phyloP scores from a whole-genome alignment of 2,329 filamentous ascomycete species.

The Paraphaeosphaeria sporulosa region DNA sequence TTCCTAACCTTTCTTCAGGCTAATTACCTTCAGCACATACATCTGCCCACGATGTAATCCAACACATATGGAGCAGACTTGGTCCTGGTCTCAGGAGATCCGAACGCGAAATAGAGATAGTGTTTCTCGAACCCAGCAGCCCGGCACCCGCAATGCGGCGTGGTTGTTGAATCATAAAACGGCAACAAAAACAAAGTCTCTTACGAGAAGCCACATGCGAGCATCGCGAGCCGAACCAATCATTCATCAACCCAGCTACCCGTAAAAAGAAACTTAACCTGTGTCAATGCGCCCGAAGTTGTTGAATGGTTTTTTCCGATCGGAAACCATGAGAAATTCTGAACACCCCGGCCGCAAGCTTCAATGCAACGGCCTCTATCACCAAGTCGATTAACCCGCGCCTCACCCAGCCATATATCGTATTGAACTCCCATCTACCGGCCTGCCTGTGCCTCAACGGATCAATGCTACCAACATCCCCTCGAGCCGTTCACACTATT shows the following conservation, averaged over 20 bases:
- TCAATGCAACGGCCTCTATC: background rate
- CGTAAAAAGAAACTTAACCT: background rate
- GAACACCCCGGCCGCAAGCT: background rate
- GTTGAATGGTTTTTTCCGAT: too few relatives aligned
- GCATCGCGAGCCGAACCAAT: too few relatives aligned
- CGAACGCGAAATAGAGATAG: background rate
- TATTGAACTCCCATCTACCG: too few relatives aligned
- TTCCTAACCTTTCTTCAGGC: background rate
- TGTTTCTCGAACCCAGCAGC: background rate
- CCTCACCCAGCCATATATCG: too few relatives aligned
- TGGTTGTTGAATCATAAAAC: background rate
- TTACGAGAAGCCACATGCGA: too few relatives aligned
- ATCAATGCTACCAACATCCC: background rate
- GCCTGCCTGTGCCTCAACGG: background rate
- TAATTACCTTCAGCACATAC: background rate
- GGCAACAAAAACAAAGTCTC: too few relatives aligned
- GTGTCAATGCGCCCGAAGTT: too few relatives aligned
- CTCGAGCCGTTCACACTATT: background rate
- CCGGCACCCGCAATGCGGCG: background rate
- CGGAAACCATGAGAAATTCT: too few relatives aligned
- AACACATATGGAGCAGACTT: background rate
- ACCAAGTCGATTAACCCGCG: background rate
- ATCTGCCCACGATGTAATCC: background rate
- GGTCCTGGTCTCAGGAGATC: background rate
- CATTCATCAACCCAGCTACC: too few relatives aligned